A percentile compares a stretch with the other conserved stretches of the same genome.
These are phyloP conservation scores for Zarea fungicola DNA, from an alignment of 2,329 filamentous ascomycete species.

Conservation along the genomic window DNA sequence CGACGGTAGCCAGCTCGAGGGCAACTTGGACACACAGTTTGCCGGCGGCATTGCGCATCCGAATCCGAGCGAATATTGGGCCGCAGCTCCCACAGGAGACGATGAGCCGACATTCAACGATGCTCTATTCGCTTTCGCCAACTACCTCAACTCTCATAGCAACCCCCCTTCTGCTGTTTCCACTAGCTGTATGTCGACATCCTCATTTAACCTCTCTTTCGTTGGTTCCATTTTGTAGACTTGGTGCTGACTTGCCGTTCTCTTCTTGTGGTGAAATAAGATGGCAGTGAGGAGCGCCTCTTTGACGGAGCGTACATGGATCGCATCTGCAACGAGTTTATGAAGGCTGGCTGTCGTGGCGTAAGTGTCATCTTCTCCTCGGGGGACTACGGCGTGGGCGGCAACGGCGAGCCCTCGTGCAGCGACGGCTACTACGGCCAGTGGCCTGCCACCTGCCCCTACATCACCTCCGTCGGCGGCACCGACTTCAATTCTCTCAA, in stretches of 20 bases:
- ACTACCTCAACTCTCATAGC: slow-evolving; percentile 14
- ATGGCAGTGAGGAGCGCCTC: slow-evolving; percentile 47
- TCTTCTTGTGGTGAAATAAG: too few relatives aligned
- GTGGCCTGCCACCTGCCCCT: slow-evolving; percentile 36
- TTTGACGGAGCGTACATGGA: slow-evolving; percentile 18
- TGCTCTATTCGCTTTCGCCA: slow-evolving; percentile 10
- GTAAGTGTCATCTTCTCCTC: slow-evolving; percentile 44
- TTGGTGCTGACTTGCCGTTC: too few relatives aligned
- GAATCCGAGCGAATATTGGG: slow-evolving; percentile 14
- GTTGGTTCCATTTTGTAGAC: too few relatives aligned
- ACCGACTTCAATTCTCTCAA: slow-evolving; percentile 24
- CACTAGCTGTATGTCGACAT: slow-evolving; percentile 29
- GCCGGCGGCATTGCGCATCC: slow-evolving; percentile 11
- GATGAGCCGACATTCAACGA: slow-evolving; percentile 9
- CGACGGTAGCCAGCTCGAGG: slow-evolving; percentile 13
- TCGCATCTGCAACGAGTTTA: slow-evolving; percentile 50
- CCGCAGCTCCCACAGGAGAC: slow-evolving; percentile 4
- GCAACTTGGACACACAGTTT: slow-evolving; percentile 17
- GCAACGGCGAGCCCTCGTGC: slow-evolving; percentile 19
- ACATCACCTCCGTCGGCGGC: slow-evolving; percentile 47
- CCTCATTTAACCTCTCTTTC: too few relatives aligned
- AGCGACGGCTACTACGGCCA: slow-evolving; percentile 29
- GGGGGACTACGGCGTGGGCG: slow-evolving; percentile 20
- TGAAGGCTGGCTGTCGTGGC: slow-evolving; percentile 49
- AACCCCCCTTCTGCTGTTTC: slow-evolving; percentile 36